Base-by-base conservation (phyloP, 192 early-diverging fungal species). In the Coemansia sp. region DNA sequence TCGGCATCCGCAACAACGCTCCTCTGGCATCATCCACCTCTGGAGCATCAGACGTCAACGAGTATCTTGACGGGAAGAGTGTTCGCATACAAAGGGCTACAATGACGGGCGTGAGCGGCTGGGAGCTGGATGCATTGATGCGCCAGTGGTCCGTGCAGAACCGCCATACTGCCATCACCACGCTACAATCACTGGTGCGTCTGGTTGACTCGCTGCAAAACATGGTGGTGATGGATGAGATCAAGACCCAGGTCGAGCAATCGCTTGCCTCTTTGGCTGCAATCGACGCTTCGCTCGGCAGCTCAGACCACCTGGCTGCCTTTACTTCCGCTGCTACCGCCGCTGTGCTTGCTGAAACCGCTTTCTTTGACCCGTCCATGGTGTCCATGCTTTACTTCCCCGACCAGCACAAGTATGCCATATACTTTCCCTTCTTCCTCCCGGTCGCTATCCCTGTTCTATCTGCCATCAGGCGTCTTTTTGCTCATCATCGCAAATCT, bases 351-450 rank as follows among this genome's bases (percentile, higher is more conserved):
- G 84, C 95, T 3, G 94, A 98, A 76, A 80, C 79, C 4, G 96
- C 97, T 6, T 99, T 99, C 68, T 98, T 97, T 85, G 93, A 99
- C 67, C 94, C 95, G 1, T 93, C 92, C 11, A 97, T 99, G 97
- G 94, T 99, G 0, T 89, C 93, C 5, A 86, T 97, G 87, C 81
- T 98, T 6, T 99, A 99, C 67, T 99, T 99, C 79, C 97, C 97
- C 6, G 90, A 94, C 59, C 95, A 99, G 72, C 97, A 99, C 80
- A 97, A 93, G 74, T 92, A 91, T 57, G 97, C 95, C 15, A 92
- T 98, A 34, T 98, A 98, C 61, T 88, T 96, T 89, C 96, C 96
- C 11, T 81, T 95, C 55, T 96, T 98, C 76, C 84, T 98, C 14
- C 96, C 96, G 6, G 87, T 91, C 27, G 86, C 84, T 6, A 86